Conservation (phyloP, 2,329 filamentous ascomycete species). For the Stachybotrys echinatus region DNA sequence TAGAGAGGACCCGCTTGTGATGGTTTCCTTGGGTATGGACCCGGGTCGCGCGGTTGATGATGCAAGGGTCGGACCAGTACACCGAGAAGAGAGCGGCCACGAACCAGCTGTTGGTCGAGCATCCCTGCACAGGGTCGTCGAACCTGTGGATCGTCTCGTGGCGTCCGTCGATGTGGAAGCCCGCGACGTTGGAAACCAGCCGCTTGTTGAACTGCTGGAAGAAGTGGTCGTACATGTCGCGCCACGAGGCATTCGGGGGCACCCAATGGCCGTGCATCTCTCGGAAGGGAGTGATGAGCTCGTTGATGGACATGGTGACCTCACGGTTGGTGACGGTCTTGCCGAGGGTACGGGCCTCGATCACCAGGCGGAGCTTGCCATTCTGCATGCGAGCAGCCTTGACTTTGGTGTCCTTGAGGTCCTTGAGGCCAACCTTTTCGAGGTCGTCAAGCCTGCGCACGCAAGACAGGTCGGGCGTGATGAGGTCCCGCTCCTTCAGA, state of each 20-base stretch:
- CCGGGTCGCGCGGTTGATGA: conserved; percentile 31
- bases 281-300: conserved; percentile 32
- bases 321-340: conserved; percentile 31
- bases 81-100: conserved; percentile 39
- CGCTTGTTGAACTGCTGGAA: conserved; percentile 24
- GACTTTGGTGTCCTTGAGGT: conserved; percentile 27
- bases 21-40: conserved; percentile 16
- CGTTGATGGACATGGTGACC: conserved; percentile 34
- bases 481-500: conserved; percentile 33
- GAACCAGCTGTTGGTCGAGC: conserved; percentile 35
- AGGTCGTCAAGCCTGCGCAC: conserved; percentile 33
- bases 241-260: conserved; percentile 34
- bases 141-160: conserved; percentile 20
- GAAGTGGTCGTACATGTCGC: conserved; percentile 30
- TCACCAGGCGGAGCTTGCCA: conserved; percentile 36
- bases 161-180: conserved; percentile 17
- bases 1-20: conserved; percentile 17
- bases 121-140: conserved; percentile 38
- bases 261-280: conserved; percentile 24
- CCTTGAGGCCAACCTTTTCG: conserved; percentile 32
- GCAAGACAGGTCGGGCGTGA: conserved; percentile 36
- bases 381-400: conserved; percentile 37
- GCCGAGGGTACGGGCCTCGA: conserved; percentile 27
- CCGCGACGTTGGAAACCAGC: conserved; percentile 24
- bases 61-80: conserved; percentile 35